Base-by-base conservation (phyloP, 2,329 filamentous ascomycete species). In the Neonectria coccinea region DNA sequence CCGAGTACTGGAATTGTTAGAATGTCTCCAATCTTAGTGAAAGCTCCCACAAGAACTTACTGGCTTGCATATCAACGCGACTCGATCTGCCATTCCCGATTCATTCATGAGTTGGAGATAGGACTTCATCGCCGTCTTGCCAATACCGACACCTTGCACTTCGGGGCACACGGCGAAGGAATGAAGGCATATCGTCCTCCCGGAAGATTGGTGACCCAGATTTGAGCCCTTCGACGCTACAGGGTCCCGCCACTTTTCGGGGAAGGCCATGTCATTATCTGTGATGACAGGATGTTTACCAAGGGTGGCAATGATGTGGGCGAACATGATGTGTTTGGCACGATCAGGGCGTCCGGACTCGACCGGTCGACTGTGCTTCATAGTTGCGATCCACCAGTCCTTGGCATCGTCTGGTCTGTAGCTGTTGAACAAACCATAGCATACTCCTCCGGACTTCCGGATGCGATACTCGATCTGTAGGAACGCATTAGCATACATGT, bases 121-220 rank as follows among this genome's bases (percentile, higher is more conserved):
- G 4, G 90, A 86, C 77, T 88, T 90, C 81, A 97, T 83, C 64
- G 97, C 80, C 20, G 90, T 88, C 67, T 86, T 89, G 16, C 92
- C 94, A 3, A 97, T 82, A 1, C 92, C 91, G 62, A 89, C 88
- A 36, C 88, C 84, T 69, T 96, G 92, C 61, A 93, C 88, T 64
- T 89, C 87, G 1, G 92, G 93, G 59, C 91, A 84, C 6, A 97
- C 90, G 18, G 92, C 92, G 5, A 97, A 84, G 0, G 92, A 95
- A 79, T 97, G 94, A 54, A 97, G 81, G 59, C 89, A 92, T 59
- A 97, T 85, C 0, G 92, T 97, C 47, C 88, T 81, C 42, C 93
- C 93, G 16, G 83, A 81, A 63, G 93, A 88, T 71, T 91, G 87
- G 78, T 97, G 92, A 33, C 93, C 93, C 10, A 88, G 74, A 2